Base-by-base conservation (phyloP, 352 stramenopile species). In the Phytophthora colocasiae region DNA sequence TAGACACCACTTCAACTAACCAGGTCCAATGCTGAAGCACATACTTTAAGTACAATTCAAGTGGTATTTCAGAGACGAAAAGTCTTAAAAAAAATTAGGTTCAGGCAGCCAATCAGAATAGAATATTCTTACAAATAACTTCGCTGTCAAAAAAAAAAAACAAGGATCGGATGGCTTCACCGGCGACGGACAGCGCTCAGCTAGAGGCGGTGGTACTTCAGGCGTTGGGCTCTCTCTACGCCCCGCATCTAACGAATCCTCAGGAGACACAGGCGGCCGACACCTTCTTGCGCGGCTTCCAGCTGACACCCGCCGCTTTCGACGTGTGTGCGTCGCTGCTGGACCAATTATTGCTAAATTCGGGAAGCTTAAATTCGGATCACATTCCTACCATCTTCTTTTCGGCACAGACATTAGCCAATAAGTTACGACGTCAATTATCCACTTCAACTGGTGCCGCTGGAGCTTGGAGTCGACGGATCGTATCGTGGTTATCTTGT, bases 251-350 rank as follows among this genome's bases (percentile, higher is more conserved):
- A 22, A 51, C 68, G 27, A 64, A 91, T 41, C 73, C 80, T 4
- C 73, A 87, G 49, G 74, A 84, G 58, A 77, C 84, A 38, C 77
- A 86, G 39, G 77, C 76, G 26, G 86, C 88, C 19, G 89, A 96
- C 61, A 75, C 84, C 10, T 95, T 85, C 51, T 60, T 96, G 24
- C 87, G 87, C 31, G 78, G 71, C 36, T 96, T 96, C 67, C 89
- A 96, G 75, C 73, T 90, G 49, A 87, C 82, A 10, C 77, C 83
- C n/a, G 81, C 81, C 17, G 87, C 89, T n/a, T 94, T 94, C 64
- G 66, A 56, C 39, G 73, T 95, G n/a, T 89, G 83, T 47, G 62
- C 78, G 39, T 48, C 69, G 41, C 72, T 94, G 38, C 71, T 94
- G 41, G 83, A 93, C 53, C 77, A 78, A 45, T 79, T 89, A 40